Percentiles rank a stretch among this genome's conserved stretches.
phyloP scores from a whole-genome alignment of 192 early-diverging fungal species.

The Linnemannia hyalina region DNA sequence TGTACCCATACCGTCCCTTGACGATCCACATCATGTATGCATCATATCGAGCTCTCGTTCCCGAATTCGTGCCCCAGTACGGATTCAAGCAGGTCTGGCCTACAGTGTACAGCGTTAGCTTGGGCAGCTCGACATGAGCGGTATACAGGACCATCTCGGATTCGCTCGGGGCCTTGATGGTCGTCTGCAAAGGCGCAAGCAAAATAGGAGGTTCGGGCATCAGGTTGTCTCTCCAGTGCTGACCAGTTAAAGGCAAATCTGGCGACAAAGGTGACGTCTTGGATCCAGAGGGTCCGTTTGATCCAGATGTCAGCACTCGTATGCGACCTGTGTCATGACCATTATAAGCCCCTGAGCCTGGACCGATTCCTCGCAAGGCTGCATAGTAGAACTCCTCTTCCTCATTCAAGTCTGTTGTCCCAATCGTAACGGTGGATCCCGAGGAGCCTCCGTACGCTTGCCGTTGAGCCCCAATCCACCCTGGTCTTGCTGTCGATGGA shows the following conservation, averaged over 20 bases:
- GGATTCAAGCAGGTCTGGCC: constrained; percentile 50
- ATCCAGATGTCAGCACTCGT: not conserved
- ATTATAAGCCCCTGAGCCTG: not conserved
- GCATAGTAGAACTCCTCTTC: constrained; percentile 47
- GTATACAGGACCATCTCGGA: constrained; percentile 45
- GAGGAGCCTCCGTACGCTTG: constrained; percentile 18
- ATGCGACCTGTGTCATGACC: not conserved
- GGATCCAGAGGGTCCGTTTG: not conserved
- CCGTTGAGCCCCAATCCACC: not conserved
- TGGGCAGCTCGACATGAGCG: constrained; percentile 49
- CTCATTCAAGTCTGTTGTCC: constrained; percentile 35
- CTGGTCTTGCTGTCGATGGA: not conserved
- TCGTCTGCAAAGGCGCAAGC: constrained; percentile 29
- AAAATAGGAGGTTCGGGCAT: constrained; percentile 47
- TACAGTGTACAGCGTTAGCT: constrained; percentile 45
- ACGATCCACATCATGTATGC: constrained; percentile 47
- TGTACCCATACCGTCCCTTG: constrained; percentile 41
- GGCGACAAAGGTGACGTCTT: not conserved
- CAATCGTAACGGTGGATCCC: constrained; percentile 29
- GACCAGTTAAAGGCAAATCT: not conserved
- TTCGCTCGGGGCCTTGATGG: constrained; percentile 38
- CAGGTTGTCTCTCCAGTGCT: not conserved
- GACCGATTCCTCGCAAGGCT: constrained; percentile 8
- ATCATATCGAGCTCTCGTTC: constrained; percentile 42
- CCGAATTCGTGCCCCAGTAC: constrained; percentile 36